Evolutionary conservation across 306 rosid species (phyloP), one percentile per base, ranked within the genome.

Genomic region (Castanea sativa): DNA sequence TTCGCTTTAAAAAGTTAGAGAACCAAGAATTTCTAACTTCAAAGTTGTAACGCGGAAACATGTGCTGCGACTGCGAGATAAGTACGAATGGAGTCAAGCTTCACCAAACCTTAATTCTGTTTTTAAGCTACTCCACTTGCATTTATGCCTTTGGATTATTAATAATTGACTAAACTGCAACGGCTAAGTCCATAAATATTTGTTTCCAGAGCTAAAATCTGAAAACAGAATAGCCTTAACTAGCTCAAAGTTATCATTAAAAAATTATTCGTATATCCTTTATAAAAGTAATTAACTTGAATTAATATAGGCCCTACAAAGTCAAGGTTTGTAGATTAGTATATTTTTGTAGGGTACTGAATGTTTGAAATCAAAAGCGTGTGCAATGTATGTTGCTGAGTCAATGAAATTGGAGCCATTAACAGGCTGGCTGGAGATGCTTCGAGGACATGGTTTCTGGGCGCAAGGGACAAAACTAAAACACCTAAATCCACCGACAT

Each of bases 291-390:
- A 57, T 19, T n/a, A 0, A 27, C 11, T 18, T 51, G 29, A 49
- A 64, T 51, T 41, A 7, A 41, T 41, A 41, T 0, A 19, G 19
- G 30, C 63, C 21, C 55, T 3, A 5, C 45, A 10, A 76, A 52
- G 73, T 65, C 73, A 76, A 53, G 5, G 7, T 1, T 3, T 4
- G 18, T 11, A 4, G 18, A 20, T 60, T 13, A 60, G 27, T 60
- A 60, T 41, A 49, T 49, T 18, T n/a, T 56, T 21, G 61, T 56
- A 6, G 61, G 8, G 61, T 18, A 25, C 61, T n/a, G 61, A 56
- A 63, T 41, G 79, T 61, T 76, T 61, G 79, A 65, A 65, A 49
- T 30, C 73, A 64, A 61, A 61, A 29, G 32, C 18, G 18, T 76
- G 15, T 5, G 59, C 23, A 21, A 2, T 56, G 23, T 21, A n/a